Conservation (phyloP, 176 grass and related monocot genomes). For the Rhynchospora tenuis region DNA sequence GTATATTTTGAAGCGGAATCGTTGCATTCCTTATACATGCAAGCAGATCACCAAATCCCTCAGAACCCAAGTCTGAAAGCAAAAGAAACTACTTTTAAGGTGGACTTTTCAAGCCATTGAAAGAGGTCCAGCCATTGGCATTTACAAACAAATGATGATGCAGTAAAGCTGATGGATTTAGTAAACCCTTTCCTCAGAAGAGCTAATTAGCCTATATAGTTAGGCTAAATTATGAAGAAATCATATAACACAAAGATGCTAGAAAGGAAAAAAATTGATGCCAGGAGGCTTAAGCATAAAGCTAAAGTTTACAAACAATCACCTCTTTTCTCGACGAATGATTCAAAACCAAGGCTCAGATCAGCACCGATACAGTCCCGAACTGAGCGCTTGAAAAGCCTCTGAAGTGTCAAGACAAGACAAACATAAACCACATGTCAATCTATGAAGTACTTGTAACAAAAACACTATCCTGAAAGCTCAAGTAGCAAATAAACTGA, state of each 20-base stretch:
- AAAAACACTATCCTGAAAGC: constrained; percentile 19
- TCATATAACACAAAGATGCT: too few species aligned
- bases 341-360: constrained; percentile 88
- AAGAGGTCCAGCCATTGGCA: background rate
- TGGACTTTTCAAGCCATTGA: background rate
- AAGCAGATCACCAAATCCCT: constrained; percentile 99
- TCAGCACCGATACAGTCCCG: constrained; percentile 70
- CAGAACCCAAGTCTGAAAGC: constrained; percentile 81
- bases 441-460: background rate
- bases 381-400: constrained; percentile 88
- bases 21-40: constrained; percentile 76
- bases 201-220: too few species aligned
- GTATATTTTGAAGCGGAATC: constrained; percentile 78
- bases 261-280: too few species aligned
- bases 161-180: background rate
- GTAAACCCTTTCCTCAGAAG: background rate
- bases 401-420: constrained; percentile 45
- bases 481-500: background rate
- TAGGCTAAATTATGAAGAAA: too few species aligned
- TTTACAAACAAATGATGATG: background rate
- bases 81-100: background rate
- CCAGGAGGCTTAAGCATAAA: too few species aligned
- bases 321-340: constrained; percentile 95
- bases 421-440: constrained; percentile 22
- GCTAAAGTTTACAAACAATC: constrained; percentile 23